Conservation (phyloP, 306 rosid species). For the Corylus heterophylla region DNA sequence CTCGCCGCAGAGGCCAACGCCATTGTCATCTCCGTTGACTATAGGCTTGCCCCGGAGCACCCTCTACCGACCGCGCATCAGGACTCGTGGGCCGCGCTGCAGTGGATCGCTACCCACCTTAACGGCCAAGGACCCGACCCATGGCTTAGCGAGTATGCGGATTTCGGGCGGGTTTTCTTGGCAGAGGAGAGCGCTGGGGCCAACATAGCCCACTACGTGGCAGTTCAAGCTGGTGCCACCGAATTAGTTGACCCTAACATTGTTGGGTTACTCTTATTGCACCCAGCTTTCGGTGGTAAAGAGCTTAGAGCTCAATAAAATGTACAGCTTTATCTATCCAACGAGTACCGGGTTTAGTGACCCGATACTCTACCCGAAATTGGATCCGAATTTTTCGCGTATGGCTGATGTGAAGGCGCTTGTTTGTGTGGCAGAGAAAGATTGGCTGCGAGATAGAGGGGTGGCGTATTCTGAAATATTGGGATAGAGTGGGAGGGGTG, state of each 20-base stretch:
- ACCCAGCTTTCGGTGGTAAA: constrained; percentile 20
- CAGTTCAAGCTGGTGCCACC: constrained; percentile 22
- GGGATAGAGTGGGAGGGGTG: constrained; percentile 14
- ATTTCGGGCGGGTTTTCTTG: constrained; percentile 29
- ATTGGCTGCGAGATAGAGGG: constrained; percentile 22
- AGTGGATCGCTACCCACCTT: constrained; percentile 25
- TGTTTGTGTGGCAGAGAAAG: constrained; percentile 31
- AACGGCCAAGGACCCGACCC: constrained; percentile 28
- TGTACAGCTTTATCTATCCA: constrained; percentile 11
- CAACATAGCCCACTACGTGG: constrained; percentile 29
- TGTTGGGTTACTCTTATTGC: constrained; percentile 17
- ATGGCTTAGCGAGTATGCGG: constrained; percentile 28
- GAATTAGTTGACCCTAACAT: constrained; percentile 10
- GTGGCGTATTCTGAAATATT: constrained; percentile 11
- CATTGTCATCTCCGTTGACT: constrained; percentile 24
- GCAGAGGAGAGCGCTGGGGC: constrained; percentile 33
- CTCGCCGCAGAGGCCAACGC: constrained; percentile 14
- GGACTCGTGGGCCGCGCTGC: constrained; percentile 26
- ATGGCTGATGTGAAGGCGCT: constrained; percentile 18
- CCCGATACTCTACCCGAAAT: constrained; percentile 19
- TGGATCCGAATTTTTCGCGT: constrained; percentile 3
- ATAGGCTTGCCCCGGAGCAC: constrained; percentile 36
- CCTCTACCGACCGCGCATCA: constrained; percentile 29
- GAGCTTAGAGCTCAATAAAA: background rate
- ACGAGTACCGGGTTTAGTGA: constrained; percentile 16